These are phyloP conservation scores for Sporobolomyces roseus DNA, from an alignment of 768 basidiomycete species.

Conservation along the genomic window DNA sequence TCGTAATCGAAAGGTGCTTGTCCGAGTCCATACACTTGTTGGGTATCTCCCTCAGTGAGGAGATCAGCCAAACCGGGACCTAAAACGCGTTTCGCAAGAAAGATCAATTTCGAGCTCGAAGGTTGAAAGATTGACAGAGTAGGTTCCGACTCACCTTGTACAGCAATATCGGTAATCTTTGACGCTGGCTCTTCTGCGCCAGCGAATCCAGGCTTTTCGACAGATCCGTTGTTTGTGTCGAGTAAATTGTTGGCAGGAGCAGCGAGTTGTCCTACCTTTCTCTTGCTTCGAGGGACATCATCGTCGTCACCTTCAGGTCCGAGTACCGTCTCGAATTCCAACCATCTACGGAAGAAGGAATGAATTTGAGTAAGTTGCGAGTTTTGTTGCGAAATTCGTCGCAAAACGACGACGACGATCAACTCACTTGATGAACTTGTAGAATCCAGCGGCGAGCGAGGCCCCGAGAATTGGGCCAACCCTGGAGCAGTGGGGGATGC, in stretches of 20 bases:
- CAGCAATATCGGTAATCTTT: background rate
- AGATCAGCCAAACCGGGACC: conserved; percentile 6
- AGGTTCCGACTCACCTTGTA: background rate
- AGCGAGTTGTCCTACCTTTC: background rate
- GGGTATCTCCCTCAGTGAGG: conserved; percentile 4
- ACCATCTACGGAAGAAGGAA: background rate
- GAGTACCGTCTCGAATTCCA: conserved; percentile 36
- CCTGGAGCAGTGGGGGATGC: too few relatives aligned
- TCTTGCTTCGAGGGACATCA: background rate
- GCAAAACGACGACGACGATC: background rate
- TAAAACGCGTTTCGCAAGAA: background rate
- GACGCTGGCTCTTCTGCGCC: too few relatives aligned
- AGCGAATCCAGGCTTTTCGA: too few relatives aligned
- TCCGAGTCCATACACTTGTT: background rate
- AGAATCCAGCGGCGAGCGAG: conserved; percentile 32
- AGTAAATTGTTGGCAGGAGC: conserved; percentile 10
- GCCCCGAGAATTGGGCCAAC: too few relatives aligned
- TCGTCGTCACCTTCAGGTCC: conserved; percentile 24
- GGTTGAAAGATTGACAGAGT: too few relatives aligned
- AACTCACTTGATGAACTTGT: conserved; percentile 30
- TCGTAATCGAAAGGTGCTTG: conserved; percentile 7
- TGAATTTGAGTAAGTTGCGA: background rate
- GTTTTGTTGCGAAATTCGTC: background rate
- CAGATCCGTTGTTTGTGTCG: too few relatives aligned
- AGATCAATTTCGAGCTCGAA: too few relatives aligned